Evolutionary conservation across 345 rosid genomes (phyloP), one percentile per base, ranked within the genome.

Genomic region (Angophora floribunda): DNA sequence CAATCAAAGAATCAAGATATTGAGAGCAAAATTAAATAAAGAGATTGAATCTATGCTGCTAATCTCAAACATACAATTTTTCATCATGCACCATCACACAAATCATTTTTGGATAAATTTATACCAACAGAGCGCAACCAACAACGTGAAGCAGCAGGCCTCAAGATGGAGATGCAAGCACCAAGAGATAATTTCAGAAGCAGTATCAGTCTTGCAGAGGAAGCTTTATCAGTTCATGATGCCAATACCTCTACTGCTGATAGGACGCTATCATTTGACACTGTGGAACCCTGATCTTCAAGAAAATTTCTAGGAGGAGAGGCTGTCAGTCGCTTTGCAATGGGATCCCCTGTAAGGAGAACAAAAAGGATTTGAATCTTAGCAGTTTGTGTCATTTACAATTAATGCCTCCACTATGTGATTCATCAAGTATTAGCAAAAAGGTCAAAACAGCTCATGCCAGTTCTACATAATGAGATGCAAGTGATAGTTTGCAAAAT

Each of bases 291-390:
- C 87, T 90, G 91, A 90, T 65, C 92, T 70, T 92, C 92, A 91
- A 89, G 89, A 89, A 93, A 86, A 91, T 45, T 90, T 90, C 21
- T 88, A 82, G 91, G 88, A 32, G 93, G 93, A 87, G 96, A 91
- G 89, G 89, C 90, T 61, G 87, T 87, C 88, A 90, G 91, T 85
- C 93, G 92, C 90, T 94, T 96, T 49, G 95, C 95, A 87, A 96
- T 93, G 61, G 99, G 97, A 88, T 98, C 99, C 75, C 93, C 99
- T 98, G 88, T 85, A 89, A 86, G 87, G 89, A n/a, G 26, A 36
- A 75, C 17, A 36, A 36, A 75, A 36, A 10, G 49, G 14, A 36
- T 36, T 41, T 17, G 22, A 36, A 75, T 14, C 26, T 75, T 75
- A 75, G 82, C 49, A 41, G 49, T 75, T 36, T 9, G 82, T 75